Base-by-base conservation (phyloP, 2,329 filamentous ascomycete genomes). In the Penicillium sp. region DNA sequence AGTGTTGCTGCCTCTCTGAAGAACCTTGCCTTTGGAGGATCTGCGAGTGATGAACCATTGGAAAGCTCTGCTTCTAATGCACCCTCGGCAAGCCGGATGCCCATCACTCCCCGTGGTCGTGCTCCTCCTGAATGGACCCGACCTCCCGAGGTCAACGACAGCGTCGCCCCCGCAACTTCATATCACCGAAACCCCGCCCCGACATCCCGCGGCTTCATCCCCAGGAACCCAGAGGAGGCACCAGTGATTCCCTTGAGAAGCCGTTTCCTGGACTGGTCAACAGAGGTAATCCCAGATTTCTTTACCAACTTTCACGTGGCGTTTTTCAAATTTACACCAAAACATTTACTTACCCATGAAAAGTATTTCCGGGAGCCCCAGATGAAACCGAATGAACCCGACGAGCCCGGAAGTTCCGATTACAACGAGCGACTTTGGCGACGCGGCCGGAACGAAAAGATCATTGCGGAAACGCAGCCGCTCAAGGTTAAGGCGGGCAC, bases 361-460 rank as follows among this genome's bases (percentile, higher is more conserved):
- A 51, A 83, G 68, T 97, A 98, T 67, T 98, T 97, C 77, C 87
- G 90, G 24, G 90, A 97, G 67, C 93, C 93, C 26, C 93, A 98
- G 69, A 97, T 98, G 93, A 94, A 93, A 64, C 85, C 89, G 3
- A 90, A 87, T 47, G 93, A 98, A 66, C 87, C 90, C 20, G 93
- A 98, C 59, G 93, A 98, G 64, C 93, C 93, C 11, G 93, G 93
- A 27, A 96, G 89, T 62, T 87, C 87, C 13, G 90, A 97, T 67
- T 98, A 97, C 70, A 98, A 98, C 59, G 86, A 93, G 64, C 83
- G 93, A 13, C 75, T 98, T 2, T 98, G 93, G 93, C 80, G 91
- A 53, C 80, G 93, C 51, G 86, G 89, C 46, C 85, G 93, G 35
- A 98, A 98, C 61, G 93, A 98, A 67, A 85, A 79, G 49, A 95